Evolutionary conservation across 2,329 filamentous ascomycete species (phyloP), one percentile per base, ranked within the genome.

Genomic region (Ascosphaera pollenicola): DNA sequence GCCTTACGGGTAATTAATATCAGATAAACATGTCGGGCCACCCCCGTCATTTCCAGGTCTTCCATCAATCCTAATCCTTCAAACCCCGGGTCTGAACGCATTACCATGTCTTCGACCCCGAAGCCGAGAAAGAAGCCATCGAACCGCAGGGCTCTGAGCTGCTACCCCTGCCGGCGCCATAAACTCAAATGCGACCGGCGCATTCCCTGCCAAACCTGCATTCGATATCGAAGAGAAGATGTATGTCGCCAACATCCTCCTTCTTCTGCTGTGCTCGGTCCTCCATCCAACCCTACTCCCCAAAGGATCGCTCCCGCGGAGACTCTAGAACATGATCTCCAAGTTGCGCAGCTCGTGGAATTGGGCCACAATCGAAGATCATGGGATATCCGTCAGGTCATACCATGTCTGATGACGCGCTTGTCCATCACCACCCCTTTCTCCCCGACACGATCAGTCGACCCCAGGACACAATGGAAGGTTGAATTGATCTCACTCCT

Each of bases 131-230:
- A 39, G 36, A 40, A 44, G 36, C 34, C 40, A 3, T 28, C 43
- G n/a, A 39, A 35, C 19, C 41, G 44, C 19, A 35, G 46, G 24
- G 43, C 47, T 13, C 43, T 55, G 16, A 55, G 51, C 41, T 55
- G 53, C 36, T 48, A 51, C 15, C 51, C 49, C 8, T 55, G 53
- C 41, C 45, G 53, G 28, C 44, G 48, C 34, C 52, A 54, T 38
- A 55, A 55, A 41, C 44, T 55, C 7, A 49, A 48, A 40, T 55
- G 53, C 42, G 51, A 55, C 39, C 48, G 52, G 21, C 45, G 44
- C n/a, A 45, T 55, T 3, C 53, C 52, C 3, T 55, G 53, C 37
- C 42, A 52, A 10, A 53, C 47, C 4, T 55, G 53, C 37, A 45
- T 43, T 16, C 51, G 51, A 36, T 54, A 52, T 30, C 45, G 45